Evolutionary conservation across 176 grass and related monocot genomes (phyloP).

Genomic region (Carex parvula): DNA sequence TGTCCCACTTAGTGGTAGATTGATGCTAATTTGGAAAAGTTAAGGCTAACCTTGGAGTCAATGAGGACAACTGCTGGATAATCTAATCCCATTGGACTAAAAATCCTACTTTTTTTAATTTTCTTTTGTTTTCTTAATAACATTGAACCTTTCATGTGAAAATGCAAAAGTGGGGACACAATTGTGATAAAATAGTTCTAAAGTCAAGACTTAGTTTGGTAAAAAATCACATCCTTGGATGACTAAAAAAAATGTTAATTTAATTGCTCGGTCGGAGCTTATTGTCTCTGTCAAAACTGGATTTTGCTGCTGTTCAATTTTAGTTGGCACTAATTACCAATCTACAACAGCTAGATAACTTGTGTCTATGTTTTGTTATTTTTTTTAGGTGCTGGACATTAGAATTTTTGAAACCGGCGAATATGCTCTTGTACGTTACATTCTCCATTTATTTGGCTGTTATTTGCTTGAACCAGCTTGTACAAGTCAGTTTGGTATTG

Average conservation of each 20-base stretch:
- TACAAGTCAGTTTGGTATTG: not conserved
- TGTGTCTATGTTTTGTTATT: not conserved
- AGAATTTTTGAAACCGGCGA: conserved; percentile 77
- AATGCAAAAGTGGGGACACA: not conserved
- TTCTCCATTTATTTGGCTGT: not conserved
- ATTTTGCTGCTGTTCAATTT: not conserved
- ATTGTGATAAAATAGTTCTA: not conserved
- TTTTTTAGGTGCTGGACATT: conserved; percentile 66
- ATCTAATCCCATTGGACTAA: not conserved
- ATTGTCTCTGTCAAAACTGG: not conserved
- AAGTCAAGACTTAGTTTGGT: not conserved
- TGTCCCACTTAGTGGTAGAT: not conserved
- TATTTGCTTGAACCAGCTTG: not conserved
- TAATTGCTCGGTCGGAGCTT: not conserved
- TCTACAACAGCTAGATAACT: not conserved
- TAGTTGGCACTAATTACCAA: not conserved
- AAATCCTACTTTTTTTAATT: not conserved
- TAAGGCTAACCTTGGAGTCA: not conserved
- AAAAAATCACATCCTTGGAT: not conserved
- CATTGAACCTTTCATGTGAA: not conserved
- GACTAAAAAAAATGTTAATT: not conserved
- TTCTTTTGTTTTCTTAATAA: not conserved
- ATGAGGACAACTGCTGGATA: not conserved
- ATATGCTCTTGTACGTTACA: conserved; percentile 57
- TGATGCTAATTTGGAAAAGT: conserved; percentile 1